Conservation (phyloP, 202 grass and related monocot species). For the Sporobolus alterniflorus region DNA sequence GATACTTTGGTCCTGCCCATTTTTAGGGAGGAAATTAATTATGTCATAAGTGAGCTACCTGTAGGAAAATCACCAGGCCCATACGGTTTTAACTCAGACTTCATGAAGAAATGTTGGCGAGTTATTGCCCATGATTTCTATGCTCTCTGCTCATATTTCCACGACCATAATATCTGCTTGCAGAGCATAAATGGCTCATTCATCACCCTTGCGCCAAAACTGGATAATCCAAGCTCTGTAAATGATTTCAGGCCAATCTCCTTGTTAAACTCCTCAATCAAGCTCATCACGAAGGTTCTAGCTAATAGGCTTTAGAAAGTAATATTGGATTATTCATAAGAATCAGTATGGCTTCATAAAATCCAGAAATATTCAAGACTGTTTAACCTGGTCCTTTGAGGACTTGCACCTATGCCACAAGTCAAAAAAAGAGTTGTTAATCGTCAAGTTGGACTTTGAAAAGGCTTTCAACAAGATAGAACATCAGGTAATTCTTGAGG, state of each 20-base stretch:
- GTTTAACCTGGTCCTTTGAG: not conserved
- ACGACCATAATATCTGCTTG: not conserved
- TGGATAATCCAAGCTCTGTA: not conserved
- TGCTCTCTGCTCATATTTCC: not conserved
- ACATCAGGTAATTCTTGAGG: too few relatives aligned
- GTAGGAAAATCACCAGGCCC: not conserved
- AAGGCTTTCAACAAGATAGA: not conserved
- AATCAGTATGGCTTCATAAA: too few relatives aligned
- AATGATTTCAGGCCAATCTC: not conserved
- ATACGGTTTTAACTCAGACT: not conserved
- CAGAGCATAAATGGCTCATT: not conserved
- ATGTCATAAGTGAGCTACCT: not conserved
- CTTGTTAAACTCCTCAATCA: not conserved
- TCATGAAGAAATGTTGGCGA: not conserved
- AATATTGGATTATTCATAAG: too few relatives aligned
- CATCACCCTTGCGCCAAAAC: not conserved
- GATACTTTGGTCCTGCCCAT: too few relatives aligned
- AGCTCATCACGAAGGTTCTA: not conserved
- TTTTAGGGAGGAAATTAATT: not conserved
- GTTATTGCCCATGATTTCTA: not conserved
- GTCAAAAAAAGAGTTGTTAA: not conserved
- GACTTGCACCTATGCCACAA: not conserved
- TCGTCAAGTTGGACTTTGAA: not conserved
- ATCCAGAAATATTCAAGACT: not conserved
- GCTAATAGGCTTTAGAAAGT: not conserved